phyloP scores from a whole-genome alignment of 371 early-diverging fungal species.

The Mortierella sp. region DNA sequence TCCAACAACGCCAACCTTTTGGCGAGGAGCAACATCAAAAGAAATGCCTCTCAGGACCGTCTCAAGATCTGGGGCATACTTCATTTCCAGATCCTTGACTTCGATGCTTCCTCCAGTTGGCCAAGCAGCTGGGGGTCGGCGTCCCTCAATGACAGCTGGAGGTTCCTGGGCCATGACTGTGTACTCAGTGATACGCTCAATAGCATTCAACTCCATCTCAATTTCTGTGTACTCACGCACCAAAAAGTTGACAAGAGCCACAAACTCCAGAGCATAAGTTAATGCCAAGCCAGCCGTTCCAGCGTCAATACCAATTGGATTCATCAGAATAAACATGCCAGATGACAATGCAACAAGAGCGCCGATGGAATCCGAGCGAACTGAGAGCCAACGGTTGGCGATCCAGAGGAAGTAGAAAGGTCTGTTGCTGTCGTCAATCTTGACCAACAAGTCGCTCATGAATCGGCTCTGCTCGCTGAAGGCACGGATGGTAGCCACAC shows the following conservation, averaged over 20 bases:
- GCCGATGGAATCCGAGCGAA: conserved; percentile 81
- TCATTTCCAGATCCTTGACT: conserved; percentile 71
- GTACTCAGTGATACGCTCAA: conserved; percentile 90
- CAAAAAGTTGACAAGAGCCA: conserved; percentile 54
- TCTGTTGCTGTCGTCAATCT: conserved; percentile 74
- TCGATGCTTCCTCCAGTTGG: conserved; percentile 78
- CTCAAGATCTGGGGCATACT: conserved; percentile 73
- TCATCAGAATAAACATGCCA: conserved; percentile 68
- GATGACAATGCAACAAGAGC: conserved; percentile 77
- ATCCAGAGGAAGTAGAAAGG: conserved; percentile 88
- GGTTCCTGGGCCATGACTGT: conserved; percentile 83
- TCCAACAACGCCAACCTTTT: conserved; percentile 86
- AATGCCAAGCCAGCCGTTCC: conserved; percentile 89
- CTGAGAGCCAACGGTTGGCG: conserved; percentile 89
- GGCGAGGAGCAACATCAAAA: conserved; percentile 70
- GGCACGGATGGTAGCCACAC: conserved; percentile 79
- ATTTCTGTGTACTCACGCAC: conserved; percentile 73
- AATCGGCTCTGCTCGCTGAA: conserved; percentile 75
- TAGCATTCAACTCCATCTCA: conserved; percentile 87
- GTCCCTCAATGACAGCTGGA: conserved; percentile 62
- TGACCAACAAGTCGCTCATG: conserved; percentile 64
- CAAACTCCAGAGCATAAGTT: conserved; percentile 80
- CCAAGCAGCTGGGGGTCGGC: conserved; percentile 79
- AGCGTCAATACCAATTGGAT: conserved; percentile 72
- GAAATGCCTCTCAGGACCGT: conserved; percentile 79